These are phyloP conservation scores for Nigrospora sphaerica DNA, from an alignment of 2,329 filamentous ascomycete genomes.

Conservation along the genomic window DNA sequence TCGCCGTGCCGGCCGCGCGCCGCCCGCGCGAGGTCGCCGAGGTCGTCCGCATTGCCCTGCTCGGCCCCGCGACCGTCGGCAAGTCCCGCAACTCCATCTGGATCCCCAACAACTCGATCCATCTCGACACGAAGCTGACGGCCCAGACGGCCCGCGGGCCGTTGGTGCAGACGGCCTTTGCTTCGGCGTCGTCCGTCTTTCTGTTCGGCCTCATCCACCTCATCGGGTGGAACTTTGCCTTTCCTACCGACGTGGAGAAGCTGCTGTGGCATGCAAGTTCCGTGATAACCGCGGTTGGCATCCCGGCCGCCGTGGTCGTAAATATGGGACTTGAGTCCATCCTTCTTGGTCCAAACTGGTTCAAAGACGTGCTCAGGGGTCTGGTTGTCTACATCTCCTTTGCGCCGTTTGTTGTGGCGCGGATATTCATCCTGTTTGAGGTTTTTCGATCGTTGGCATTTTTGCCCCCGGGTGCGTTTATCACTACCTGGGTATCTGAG, in stretches of 20 bases:
- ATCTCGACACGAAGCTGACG: too few relatives aligned
- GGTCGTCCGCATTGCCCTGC: background rate
- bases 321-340: too few relatives aligned
- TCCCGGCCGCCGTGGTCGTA: background rate
- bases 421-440: background rate
- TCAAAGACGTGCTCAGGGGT: too few relatives aligned
- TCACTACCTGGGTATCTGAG: background rate
- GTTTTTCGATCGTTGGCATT: background rate
- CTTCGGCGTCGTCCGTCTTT: background rate
- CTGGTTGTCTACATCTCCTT: background rate
- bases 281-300: background rate
- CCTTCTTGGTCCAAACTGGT: too few relatives aligned
- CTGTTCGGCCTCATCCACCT: background rate
- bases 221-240: background rate
- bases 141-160: background rate
- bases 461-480: background rate
- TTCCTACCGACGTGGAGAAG: background rate
- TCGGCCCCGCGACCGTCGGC: background rate
- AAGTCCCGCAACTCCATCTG: too few relatives aligned
- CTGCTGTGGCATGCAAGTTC: background rate
- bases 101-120: background rate
- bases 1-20: background rate
- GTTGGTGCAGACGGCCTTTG: background rate
- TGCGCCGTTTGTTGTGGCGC: background rate
- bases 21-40: background rate